phyloP scores from a whole-genome alignment of 1,284 basidiomycete genomes.

The Ganoderma multipileum region DNA sequence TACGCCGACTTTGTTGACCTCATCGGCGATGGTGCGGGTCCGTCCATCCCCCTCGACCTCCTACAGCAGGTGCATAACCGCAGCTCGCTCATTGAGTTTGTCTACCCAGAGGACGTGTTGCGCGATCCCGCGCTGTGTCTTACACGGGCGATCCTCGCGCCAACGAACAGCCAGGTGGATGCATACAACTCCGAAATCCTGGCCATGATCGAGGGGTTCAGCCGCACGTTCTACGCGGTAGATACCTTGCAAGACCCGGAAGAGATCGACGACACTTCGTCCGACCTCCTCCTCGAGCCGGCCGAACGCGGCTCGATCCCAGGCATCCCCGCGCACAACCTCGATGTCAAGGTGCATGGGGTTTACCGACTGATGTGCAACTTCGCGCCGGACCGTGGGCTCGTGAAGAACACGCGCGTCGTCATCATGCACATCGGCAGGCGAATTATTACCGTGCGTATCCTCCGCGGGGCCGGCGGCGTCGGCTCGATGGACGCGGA shows the following conservation, averaged over 20 bases:
- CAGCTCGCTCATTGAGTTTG: slow-evolving; percentile 43
- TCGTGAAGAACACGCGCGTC: slow-evolving; percentile 50
- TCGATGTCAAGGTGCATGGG: slow-evolving; percentile 43
- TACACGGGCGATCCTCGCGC: slow-evolving; percentile 44
- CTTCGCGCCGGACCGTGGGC: slow-evolving; percentile 44
- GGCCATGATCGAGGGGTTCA: slow-evolving; percentile 32
- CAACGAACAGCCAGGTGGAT: slow-evolving; percentile 46
- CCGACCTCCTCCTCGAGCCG: slow-evolving; percentile 38
- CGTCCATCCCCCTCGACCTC: slow-evolving; percentile 36
- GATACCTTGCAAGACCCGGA: slow-evolving; percentile 41
- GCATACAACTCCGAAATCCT: slow-evolving; percentile 44
- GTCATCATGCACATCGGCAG: slow-evolving; percentile 39
- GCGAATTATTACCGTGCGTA: slow-evolving; percentile 41
- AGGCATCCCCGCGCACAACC: slow-evolving; percentile 41
- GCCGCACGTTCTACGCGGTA: slow-evolving; percentile 37
- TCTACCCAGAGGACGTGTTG: slow-evolving; percentile 42
- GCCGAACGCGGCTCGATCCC: slow-evolving; percentile 33
- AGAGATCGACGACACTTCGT: slow-evolving; percentile 31
- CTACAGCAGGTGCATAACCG: slow-evolving; percentile 29
- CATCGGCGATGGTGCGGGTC: slow-evolving; percentile 46
- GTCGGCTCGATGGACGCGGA: slow-evolving; percentile 33
- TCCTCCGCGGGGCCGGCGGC: slow-evolving; percentile 35
- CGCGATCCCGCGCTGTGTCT: slow-evolving; percentile 38
- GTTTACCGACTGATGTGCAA: slow-evolving; percentile 48
- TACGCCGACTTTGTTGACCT: slow-evolving; percentile 46